These are phyloP conservation scores for Aleurites moluccanus DNA, from an alignment of 441 rosid species.

Conservation along the genomic window DNA sequence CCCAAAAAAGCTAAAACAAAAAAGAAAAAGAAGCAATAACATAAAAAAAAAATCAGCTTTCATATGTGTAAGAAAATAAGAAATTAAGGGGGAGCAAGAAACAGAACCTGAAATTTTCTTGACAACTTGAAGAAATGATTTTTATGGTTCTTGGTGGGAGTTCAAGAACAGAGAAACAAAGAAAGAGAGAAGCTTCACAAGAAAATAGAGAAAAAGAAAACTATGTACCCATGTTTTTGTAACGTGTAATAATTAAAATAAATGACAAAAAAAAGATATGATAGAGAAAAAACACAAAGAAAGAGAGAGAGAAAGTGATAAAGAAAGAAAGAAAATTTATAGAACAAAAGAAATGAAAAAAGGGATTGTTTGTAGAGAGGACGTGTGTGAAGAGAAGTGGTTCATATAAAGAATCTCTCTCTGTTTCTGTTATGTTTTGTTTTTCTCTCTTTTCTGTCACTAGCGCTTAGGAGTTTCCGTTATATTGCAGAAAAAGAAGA, in stretches of 20 bases:
- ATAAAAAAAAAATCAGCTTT: background rate
- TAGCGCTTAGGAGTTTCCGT: slow-evolving; percentile 13
- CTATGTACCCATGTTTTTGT: background rate
- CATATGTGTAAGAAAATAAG: background rate
- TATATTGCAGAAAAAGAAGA: background rate
- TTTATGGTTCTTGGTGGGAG: slow-evolving; percentile 1
- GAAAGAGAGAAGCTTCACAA: background rate
- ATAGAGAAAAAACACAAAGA: background rate
- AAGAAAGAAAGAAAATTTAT: background rate
- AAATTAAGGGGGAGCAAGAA: background rate
- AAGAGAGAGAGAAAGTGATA: background rate
- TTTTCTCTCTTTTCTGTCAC: background rate
- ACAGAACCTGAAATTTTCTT: slow-evolving; percentile 8
- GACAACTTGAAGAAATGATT: slow-evolving; percentile 1
- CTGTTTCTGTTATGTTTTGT: no score
- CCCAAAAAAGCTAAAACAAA: background rate
- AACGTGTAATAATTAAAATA: background rate
- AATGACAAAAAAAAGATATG: background rate
- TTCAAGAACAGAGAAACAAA: background rate
- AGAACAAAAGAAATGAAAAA: background rate
- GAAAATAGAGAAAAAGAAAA: slow-evolving; percentile 1
- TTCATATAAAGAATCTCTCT: background rate
- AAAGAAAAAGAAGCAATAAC: background rate
- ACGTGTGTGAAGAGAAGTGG: background rate
- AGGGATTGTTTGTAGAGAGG: background rate